These are phyloP conservation scores for Colletotrichum tofieldiae DNA, from an alignment of 2,329 filamentous ascomycete genomes.

Conservation along the genomic window DNA sequence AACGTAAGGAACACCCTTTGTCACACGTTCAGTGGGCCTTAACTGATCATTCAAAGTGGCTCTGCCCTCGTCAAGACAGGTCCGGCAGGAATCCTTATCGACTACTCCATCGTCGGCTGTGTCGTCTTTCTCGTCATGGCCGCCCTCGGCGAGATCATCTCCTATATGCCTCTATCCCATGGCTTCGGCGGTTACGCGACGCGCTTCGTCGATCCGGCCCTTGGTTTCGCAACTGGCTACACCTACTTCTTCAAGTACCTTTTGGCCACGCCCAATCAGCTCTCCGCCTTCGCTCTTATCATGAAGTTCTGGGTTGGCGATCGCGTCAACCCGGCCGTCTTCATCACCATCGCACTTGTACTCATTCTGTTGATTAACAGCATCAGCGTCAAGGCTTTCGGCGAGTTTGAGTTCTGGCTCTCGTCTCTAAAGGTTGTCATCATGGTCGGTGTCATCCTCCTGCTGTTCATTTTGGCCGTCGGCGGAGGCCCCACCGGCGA, in stretches of 20 bases:
- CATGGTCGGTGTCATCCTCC: constrained; percentile 57
- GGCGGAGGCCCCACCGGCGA: constrained; percentile 56
- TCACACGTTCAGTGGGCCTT: neutral
- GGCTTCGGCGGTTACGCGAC: constrained; percentile 76
- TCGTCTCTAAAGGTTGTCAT: constrained; percentile 61
- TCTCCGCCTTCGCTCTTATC: constrained; percentile 56
- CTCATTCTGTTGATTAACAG: constrained; percentile 62
- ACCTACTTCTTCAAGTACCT: constrained; percentile 38
- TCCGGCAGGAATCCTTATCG: constrained; percentile 56
- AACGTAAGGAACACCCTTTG: constrained; percentile 47
- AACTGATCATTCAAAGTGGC: constrained; percentile 47
- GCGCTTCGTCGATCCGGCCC: constrained; percentile 69
- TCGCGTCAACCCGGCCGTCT: constrained; percentile 34
- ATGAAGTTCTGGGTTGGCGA: constrained; percentile 39
- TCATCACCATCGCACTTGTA: constrained; percentile 38
- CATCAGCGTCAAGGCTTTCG: constrained; percentile 56
- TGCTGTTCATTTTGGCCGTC: constrained; percentile 56
- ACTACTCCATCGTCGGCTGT: constrained; percentile 59
- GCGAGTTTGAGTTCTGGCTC: constrained; percentile 61
- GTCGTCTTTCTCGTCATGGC: constrained; percentile 72
- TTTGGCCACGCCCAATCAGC: constrained; percentile 53
- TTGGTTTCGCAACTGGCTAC: constrained; percentile 36
- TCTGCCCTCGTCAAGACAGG: constrained; percentile 65
- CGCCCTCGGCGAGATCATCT: constrained; percentile 54
- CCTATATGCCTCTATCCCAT: constrained; percentile 50